Base-by-base conservation (phyloP, 768 basidiomycete genomes). In the Auriscalpium orientale region DNA sequence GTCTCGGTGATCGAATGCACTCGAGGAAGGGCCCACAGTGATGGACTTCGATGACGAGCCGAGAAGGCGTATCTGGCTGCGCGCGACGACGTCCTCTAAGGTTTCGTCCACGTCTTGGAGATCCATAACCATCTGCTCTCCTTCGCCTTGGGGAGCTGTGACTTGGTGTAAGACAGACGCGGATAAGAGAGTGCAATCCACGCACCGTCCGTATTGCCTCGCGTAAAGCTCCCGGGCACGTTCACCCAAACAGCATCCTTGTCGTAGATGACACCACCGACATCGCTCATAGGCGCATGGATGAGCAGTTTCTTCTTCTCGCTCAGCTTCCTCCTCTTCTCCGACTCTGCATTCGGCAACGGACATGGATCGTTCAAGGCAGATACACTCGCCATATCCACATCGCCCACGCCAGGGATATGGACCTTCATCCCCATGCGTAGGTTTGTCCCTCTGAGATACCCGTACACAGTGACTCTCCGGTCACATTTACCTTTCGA, bases 161-260 rank as follows among this genome's bases (percentile, higher is more conserved):
- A 36, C 18, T 49, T 21, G 37, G 47, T 50, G 46, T 55, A 15
- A 63, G 51, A 38, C 46, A 36, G 16, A 48, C 52, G 4, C 35
- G 21, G 4, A n/a, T 0, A 13, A 5, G 33, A 36, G 22, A 28
- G 28, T 28, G 4, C 28, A 28, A 33, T 18, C 38, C 18, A 63
- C 79, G 54, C 64, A 86, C 87, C 78, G 56, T 86, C 84, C 8
- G 71, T 72, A 61, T 81, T 83, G n/a, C 83, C 85, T 58, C 87
- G 77, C 13, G 91, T 87, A 68, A 99, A 99, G 65, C 81, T 95
- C 1, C 97, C 97, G 12, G 93, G 89, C 10, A 98, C 95, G 68
- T 98, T 98, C 61, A 99, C 87, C 79, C 91, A 99, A 2, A 99
- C 95, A 0, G 94, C 92, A 66, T 98, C 95, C 70, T 98, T 98